Percentiles rank a stretch among this genome's conserved stretches.
These are phyloP conservation scores for Lipomyces anomalus DNA, from an alignment of 805 yeast genomes.

Conservation along the genomic window DNA sequence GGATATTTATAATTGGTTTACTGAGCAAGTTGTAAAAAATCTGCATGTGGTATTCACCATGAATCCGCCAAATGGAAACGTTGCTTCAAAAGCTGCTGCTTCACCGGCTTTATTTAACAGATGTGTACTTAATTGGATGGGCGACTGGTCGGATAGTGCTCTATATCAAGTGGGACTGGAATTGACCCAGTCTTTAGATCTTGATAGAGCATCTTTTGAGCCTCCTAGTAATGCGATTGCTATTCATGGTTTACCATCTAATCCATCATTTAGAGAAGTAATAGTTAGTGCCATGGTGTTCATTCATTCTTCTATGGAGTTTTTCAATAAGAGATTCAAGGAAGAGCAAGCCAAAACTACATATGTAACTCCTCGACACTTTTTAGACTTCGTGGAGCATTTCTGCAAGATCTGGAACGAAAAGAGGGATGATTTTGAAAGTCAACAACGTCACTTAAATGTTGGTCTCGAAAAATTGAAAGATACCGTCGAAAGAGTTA, in stretches of 20 bases:
- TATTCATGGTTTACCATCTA: slow-evolving; percentile 14
- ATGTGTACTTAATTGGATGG: slow-evolving; percentile 86
- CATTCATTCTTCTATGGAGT: slow-evolving; percentile 39
- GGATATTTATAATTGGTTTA: slow-evolving; percentile 73
- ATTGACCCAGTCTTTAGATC: slow-evolving; percentile 43
- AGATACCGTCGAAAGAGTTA: slow-evolving; percentile 72
- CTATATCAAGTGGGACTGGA: slow-evolving; percentile 46
- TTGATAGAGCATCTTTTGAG: slow-evolving; percentile 44
- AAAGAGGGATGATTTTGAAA: slow-evolving; percentile 50
- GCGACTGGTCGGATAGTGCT: slow-evolving; percentile 61
- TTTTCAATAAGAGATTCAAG: slow-evolving; percentile 10
- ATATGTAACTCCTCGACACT: slow-evolving; percentile 47
- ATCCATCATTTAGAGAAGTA: slow-evolving; percentile 39
- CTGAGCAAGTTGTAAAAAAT: slow-evolving; percentile 56
- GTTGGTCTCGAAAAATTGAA: slow-evolving; percentile 68
- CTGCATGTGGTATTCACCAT: slow-evolving; percentile 80
- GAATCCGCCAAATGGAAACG: slow-evolving; percentile 44
- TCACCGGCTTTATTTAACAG: slow-evolving; percentile 89
- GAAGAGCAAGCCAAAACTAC: slow-evolving; percentile 8
- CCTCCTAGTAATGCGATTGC: slow-evolving; percentile 32
- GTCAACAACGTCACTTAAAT: slow-evolving; percentile 63
- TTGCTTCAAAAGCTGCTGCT: slow-evolving; percentile 46
- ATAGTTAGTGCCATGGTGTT: slow-evolving; percentile 44
- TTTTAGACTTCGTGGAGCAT: slow-evolving; percentile 44
- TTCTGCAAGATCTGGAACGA: slow-evolving; percentile 35